Evolutionary conservation across 2,329 filamentous ascomycete genomes (phyloP).

Genomic region (Basipetospora chlamydospora): DNA sequence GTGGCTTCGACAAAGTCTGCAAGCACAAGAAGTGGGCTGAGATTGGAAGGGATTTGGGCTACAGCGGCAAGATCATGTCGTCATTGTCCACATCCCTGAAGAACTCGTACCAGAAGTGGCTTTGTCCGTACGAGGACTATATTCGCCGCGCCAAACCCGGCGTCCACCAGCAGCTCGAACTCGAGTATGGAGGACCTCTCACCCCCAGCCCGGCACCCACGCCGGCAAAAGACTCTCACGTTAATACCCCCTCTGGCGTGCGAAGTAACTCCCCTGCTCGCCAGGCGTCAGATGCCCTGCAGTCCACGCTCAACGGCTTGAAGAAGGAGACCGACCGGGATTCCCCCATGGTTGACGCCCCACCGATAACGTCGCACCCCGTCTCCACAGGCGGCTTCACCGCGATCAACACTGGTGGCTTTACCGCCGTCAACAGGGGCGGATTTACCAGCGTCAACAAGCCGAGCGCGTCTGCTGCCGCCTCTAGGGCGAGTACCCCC

Average conservation of each 20-base stretch:
- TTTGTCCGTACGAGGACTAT: constrained; percentile 94
- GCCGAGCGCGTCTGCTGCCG: constrained; percentile 10
- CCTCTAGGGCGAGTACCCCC: constrained; percentile 7
- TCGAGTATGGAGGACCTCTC: constrained; percentile 82
- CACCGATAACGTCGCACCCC: constrained; percentile 17
- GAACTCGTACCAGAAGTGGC: constrained; percentile 95
- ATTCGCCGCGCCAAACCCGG: constrained; percentile 80
- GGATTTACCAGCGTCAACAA: constrained; percentile 56
- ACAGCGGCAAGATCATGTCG: constrained; percentile 99
- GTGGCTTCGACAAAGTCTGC: constrained; percentile 92
- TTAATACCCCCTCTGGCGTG: constrained; percentile 43
- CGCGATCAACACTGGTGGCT: constrained; percentile 44
- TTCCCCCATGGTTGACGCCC: constrained; percentile 30
- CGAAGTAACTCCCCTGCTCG: constrained; percentile 53
- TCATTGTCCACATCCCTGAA: constrained; percentile 94
- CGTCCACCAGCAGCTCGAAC: constrained; percentile 89
- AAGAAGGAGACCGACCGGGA: constrained; percentile 33
- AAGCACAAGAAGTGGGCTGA: constrained; percentile 98
- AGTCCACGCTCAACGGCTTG: constrained; percentile 29
- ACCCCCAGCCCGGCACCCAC: constrained; percentile 59
- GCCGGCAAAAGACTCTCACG: constrained; percentile 53
- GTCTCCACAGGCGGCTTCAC: constrained; percentile 41
- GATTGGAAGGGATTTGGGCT: constrained; percentile 88
- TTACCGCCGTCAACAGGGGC: constrained; percentile 56
- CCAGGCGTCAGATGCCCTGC: constrained; percentile 37